Evolutionary conservation across 1,284 basidiomycete species (phyloP).

Genomic region (Xanthoconium separans): DNA sequence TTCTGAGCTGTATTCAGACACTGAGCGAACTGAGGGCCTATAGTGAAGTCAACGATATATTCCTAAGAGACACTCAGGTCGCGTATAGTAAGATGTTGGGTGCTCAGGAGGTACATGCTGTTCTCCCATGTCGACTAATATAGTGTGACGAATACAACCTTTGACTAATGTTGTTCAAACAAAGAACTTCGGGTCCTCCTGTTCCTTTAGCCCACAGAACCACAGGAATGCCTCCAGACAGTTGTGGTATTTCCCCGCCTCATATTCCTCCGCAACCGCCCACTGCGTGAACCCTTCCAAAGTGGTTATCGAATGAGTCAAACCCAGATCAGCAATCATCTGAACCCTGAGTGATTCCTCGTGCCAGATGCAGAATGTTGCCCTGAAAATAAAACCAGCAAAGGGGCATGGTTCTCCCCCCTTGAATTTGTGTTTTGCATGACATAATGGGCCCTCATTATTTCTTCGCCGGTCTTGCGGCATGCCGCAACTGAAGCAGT

Average conservation of each 20-base stretch:
- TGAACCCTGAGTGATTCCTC: background rate
- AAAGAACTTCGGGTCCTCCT: too few species aligned
- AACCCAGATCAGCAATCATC: background rate
- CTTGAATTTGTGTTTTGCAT: background rate
- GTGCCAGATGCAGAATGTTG: background rate
- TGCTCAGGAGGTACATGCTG: slow-evolving; percentile 79
- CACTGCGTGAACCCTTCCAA: too few species aligned
- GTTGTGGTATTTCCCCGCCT: too few species aligned
- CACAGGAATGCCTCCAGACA: too few species aligned
- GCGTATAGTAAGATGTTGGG: slow-evolving; percentile 95
- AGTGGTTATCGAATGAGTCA: too few species aligned
- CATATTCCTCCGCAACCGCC: too few species aligned
- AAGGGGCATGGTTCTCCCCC: background rate
- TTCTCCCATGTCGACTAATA: too few species aligned
- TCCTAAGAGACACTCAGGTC: slow-evolving; percentile 89
- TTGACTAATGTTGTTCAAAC: too few species aligned
- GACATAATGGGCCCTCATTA: slow-evolving; percentile 5
- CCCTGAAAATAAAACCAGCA: background rate
- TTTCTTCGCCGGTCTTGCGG: slow-evolving; percentile 5
- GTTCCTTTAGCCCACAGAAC: too few species aligned
- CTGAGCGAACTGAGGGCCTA: slow-evolving; percentile 74
- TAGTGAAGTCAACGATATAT: slow-evolving; percentile 75
- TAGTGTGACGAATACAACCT: too few species aligned
- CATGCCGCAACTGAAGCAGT: slow-evolving; percentile 7
- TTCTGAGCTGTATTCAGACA: slow-evolving; percentile 96